Evolutionary conservation across 768 basidiomycete species (phyloP), one percentile per base, ranked within the genome.

Genomic region (Suillus tomentosus): DNA sequence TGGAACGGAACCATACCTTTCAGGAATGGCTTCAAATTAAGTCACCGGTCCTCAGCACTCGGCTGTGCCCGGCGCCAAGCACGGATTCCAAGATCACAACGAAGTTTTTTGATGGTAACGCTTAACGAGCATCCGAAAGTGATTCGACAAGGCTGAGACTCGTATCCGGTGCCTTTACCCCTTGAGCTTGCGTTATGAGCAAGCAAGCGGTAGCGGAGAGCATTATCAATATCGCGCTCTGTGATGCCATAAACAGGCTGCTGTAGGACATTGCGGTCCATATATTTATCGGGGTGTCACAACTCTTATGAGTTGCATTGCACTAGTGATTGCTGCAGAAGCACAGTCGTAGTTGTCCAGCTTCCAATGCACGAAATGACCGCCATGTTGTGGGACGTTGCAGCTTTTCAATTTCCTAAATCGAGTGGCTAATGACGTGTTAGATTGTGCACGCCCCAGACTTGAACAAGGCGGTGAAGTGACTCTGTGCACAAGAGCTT

Each of bases 81-180:
- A 17, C 17, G 31, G 9, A 19, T 17, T 19, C 24, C 50, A 50
- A 50, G 51, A 53, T 53, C 17, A 11, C 31, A 11, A 34, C 53
- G 31, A 19, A 54, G 31, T 54, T 54, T 19, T 34, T 54, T 54
- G 53, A 54, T 54, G 31, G 31, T 19, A 34, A 54, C n/a, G n/a
- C n/a, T n/a, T n/a, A n/a, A n/a, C 53, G 11, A 36, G 11, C 31
- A n/a, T 54, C 31, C 53, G 34, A 34, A 54, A 54, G 53, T 11
- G 19, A 34, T 34, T 54, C 17, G 10, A 31, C 27, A 17, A 31
- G 27, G 17, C 17, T 14, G 31, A 31, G 31, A 31, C 50, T 31
- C 15, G 9, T 31, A 17, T 31, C 9, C 17, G 27, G 31, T 11
- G 31, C 19, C 19, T 34, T 54, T 54, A 54, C 31, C 19, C 9